phyloP scores from a whole-genome alignment of 2,329 filamentous ascomycete species.

The Monilinia laxa region DNA sequence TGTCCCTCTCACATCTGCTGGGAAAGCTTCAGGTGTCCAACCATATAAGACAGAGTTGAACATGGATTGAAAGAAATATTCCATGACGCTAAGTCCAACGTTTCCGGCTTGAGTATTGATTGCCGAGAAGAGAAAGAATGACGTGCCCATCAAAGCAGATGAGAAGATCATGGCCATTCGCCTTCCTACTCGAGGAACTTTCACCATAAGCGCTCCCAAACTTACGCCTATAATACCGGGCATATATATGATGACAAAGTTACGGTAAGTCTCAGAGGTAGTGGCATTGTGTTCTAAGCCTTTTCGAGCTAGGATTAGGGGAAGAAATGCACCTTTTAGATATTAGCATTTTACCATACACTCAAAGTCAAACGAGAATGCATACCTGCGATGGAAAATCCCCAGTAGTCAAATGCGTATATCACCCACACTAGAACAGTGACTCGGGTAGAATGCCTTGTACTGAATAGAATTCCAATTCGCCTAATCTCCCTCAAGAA shows the following conservation, averaged over 20 bases:
- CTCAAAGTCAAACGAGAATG: slow-evolving; percentile 31
- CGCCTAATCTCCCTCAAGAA: slow-evolving; percentile 41
- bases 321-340: slow-evolving; percentile 44
- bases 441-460: slow-evolving; percentile 45
- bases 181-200: slow-evolving; percentile 31
- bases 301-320: slow-evolving; percentile 39
- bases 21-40: slow-evolving; percentile 37
- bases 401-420: slow-evolving; percentile 51
- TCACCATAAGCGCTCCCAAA: slow-evolving; percentile 29
- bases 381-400: slow-evolving; percentile 46
- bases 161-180: slow-evolving; percentile 38
- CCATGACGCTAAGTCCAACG: slow-evolving; percentile 38
- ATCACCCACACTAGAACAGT: slow-evolving; percentile 52
- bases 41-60: slow-evolving; percentile 35
- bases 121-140: slow-evolving; percentile 35
- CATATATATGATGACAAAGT: slow-evolving; percentile 43
- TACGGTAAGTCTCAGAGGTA: slow-evolving; percentile 39
- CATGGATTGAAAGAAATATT: slow-evolving; percentile 40
- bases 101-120: slow-evolving; percentile 36
- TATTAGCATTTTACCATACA: slow-evolving; percentile 13
- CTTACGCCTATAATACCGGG: slow-evolving; percentile 40
- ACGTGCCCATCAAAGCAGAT: slow-evolving; percentile 35
- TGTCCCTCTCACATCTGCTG: slow-evolving; percentile 51
- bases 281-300: slow-evolving; percentile 34
- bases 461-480: slow-evolving; percentile 48